phyloP scores from a whole-genome alignment of 2,329 filamentous ascomycete species.

The Pseudogymnoascus sp. region DNA sequence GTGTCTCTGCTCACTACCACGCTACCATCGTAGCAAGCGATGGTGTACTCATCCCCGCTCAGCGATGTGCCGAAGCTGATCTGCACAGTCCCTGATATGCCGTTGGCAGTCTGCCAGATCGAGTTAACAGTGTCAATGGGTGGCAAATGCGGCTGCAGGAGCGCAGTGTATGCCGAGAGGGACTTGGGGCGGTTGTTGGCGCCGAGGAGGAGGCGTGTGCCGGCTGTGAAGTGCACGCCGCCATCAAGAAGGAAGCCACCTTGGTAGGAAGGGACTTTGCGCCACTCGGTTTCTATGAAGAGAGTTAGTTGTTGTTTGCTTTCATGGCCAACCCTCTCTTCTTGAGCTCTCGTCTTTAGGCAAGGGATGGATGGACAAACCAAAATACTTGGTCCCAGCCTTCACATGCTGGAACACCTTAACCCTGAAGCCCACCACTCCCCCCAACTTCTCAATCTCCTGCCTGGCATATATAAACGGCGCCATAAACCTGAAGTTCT shows the following conservation, averaged over 20 bases:
- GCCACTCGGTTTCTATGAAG: conserved; percentile 45
- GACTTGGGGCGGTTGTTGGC: conserved; percentile 20
- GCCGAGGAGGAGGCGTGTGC: conserved; percentile 49
- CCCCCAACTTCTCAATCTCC: conserved; percentile 44
- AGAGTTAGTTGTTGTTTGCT: conserved; percentile 10
- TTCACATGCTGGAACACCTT: conserved; percentile 38
- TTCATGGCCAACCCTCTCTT: not conserved
- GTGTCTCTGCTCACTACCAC: conserved; percentile 20
- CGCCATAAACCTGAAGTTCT: conserved; percentile 62
- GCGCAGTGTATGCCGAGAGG: conserved; percentile 22
- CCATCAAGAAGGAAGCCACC: conserved; percentile 71
- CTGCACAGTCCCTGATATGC: conserved; percentile 25
- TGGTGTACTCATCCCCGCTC: conserved; percentile 22
- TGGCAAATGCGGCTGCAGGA: conserved; percentile 23
- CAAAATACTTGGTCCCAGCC: conserved; percentile 39
- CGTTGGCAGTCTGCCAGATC: conserved; percentile 25
- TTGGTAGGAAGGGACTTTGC: conserved; percentile 61
- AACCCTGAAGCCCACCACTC: conserved; percentile 45
- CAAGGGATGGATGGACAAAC: conserved; percentile 11
- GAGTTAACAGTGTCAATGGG: conserved; percentile 28
- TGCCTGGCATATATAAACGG: conserved; percentile 44
- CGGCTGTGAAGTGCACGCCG: conserved; percentile 65
- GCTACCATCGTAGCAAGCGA: conserved; percentile 27
- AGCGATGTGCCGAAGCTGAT: conserved; percentile 26
- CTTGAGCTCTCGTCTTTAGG: not conserved